Evolutionary conservation across 805 yeast genomes (phyloP).

Genomic region (Nakazawaea laoshanensis): DNA sequence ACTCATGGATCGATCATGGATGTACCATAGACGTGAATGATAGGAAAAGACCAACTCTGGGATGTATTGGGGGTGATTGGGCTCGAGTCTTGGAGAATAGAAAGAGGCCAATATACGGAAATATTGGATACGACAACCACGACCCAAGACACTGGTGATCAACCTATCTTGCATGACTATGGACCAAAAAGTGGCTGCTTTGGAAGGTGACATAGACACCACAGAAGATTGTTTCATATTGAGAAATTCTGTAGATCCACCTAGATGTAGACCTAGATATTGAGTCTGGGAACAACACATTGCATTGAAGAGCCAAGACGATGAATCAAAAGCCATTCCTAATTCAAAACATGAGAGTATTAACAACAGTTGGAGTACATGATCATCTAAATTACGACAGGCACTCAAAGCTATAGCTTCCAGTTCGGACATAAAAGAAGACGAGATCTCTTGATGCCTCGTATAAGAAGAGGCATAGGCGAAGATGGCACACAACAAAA

Average conservation of each 20-base stretch:
- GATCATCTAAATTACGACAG: conserved; percentile 16
- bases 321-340: conserved; percentile 24
- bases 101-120: conserved; percentile 23
- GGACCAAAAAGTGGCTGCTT: conserved; percentile 22
- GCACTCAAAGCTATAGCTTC: conserved; percentile 18
- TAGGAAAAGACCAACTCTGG: conserved; percentile 19
- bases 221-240: not conserved
- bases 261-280: conserved; percentile 18
- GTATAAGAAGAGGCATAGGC: conserved; percentile 20
- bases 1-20: conserved; percentile 21
- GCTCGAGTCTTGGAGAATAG: conserved; percentile 14
- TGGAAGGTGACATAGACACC: conserved; percentile 13
- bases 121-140: conserved; percentile 25
- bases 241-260: conserved; percentile 2
- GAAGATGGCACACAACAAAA: conserved; percentile 20
- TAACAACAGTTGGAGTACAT: conserved; percentile 19
- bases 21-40: conserved; percentile 24
- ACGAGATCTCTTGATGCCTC: conserved; percentile 10
- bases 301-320: conserved; percentile 24
- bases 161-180: conserved; percentile 23
- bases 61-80: conserved; percentile 9
- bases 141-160: conserved; percentile 23
- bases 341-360: conserved; percentile 23
- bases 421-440: conserved; percentile 16
- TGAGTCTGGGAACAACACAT: conserved; percentile 23